Evolutionary conservation across 2,329 filamentous ascomycete genomes (phyloP), one percentile per base, ranked within the genome.

Genomic region (Cryphonectria carpinicola): DNA sequence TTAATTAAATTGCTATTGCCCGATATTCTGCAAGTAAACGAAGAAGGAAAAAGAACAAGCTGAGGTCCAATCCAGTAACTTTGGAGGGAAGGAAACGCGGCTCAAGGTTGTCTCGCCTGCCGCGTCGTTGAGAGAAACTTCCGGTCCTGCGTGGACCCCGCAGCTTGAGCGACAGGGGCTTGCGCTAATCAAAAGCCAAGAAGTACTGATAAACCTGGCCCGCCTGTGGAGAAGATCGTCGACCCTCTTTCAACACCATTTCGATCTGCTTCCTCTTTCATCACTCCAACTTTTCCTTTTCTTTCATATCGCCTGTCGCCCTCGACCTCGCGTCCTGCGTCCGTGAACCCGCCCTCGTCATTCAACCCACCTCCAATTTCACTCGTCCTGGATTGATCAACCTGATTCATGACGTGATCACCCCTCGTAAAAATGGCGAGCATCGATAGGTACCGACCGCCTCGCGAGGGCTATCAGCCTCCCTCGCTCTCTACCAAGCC

Each of bases 381-480:
- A 46, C 37, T 28, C 19, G 4, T 14, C n/a, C 17, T 32, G 14
- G 37, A 28, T 28, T 22, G 39, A 22, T 22, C 35, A 13, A 25
- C 61, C 60, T 46, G 49, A 25, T 25, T 61, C 62, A 74, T 75
- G 74, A 73, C 66, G 19, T 71, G 41, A 68, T 49, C 22, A 41
- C 43, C 46, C 19, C 73, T 74, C 43, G 66, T 67, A 74, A 74
- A 76, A 75, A 89, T 89, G 88, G 87, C 87, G 73, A 89, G 86
- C 78, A 63, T 89, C 79, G 87, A 89, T 77, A 81, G 85, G 77
- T 89, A 89, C 75, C 83, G 87, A 73, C 86, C 86, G 67, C 82
- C 84, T 66, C 83, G 86, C 71, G 87, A 89, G 78, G 83, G 83
- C 73, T 89, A 89, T 74, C 86, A 88, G 75, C 86, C 87, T 69